A percentile compares a stretch with the other conserved stretches of the same genome.
These are phyloP conservation scores for Eimeria maxima DNA, from an alignment of 169 alveolate genomes.

Conservation along the genomic window DNA sequence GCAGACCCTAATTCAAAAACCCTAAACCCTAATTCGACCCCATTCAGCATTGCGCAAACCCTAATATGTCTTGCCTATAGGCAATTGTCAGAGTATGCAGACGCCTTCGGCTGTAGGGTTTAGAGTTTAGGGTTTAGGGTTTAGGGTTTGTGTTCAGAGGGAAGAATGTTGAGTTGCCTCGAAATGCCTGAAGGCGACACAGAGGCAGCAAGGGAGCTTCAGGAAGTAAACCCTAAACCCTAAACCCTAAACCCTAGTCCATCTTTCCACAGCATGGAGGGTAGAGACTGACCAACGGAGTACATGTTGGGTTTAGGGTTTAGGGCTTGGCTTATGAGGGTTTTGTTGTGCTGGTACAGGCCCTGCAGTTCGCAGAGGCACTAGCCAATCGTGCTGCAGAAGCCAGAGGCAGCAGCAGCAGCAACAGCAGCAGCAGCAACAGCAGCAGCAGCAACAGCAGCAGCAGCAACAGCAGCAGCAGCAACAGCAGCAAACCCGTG, in stretches of 20 bases:
- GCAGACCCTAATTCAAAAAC: not conserved
- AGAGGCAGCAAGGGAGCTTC: not conserved
- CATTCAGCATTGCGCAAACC: no score
- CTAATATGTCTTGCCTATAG: not conserved
- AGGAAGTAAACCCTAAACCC: not conserved
- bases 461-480: conserved; percentile 25
- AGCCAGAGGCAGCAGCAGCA: no score
- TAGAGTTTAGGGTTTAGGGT: conserved; percentile 35
- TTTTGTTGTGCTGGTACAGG: not conserved
- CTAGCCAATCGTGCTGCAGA: not conserved
- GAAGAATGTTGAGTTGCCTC: not conserved
- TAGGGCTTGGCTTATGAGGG: not conserved
- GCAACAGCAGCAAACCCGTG: not conserved
- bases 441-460: not conserved
- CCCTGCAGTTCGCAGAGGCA: not conserved
- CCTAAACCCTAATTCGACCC: not conserved
- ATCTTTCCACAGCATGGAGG: no score
- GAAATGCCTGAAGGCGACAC: not conserved
- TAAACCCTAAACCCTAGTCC: not conserved
- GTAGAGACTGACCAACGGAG: no score
- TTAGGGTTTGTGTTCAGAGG: conserved; percentile 28
- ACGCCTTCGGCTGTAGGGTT: not conserved
- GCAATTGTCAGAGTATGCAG: not conserved
- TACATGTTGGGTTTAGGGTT: not conserved
- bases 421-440: not conserved